Evolutionary conservation across 2,329 filamentous ascomycete species (phyloP).

Genomic region (Plectosphaerella plurivora): DNA sequence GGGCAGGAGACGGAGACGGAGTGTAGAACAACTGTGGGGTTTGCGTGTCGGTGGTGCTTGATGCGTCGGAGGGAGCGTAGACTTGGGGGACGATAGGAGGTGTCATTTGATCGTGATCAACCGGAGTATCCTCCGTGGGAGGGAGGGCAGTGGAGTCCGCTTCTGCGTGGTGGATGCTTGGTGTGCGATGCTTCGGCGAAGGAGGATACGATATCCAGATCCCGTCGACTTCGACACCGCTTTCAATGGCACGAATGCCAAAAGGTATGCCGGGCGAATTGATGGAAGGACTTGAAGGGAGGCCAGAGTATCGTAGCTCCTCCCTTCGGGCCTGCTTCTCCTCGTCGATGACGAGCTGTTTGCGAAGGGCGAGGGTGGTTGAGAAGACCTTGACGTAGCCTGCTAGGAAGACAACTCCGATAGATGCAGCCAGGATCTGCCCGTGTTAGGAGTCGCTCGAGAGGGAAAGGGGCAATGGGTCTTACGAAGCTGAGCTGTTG

Average conservation of each 20-base stretch:
- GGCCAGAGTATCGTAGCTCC: slow-evolving; percentile 52
- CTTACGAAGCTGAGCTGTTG: slow-evolving; percentile 87
- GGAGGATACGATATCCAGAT: slow-evolving; percentile 65
- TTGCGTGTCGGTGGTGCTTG: too few species aligned
- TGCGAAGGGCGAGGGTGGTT: slow-evolving; percentile 50
- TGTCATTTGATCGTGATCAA: too few species aligned
- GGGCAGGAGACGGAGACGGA: too few species aligned
- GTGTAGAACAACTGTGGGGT: too few species aligned
- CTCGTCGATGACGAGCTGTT: slow-evolving; percentile 61
- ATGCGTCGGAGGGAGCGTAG: too few species aligned
- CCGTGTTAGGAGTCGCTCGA: background rate
- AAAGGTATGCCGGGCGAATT: slow-evolving; percentile 58
- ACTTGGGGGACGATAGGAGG: too few species aligned
- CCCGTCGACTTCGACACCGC: slow-evolving; percentile 77
- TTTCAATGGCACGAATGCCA: slow-evolving; percentile 79
- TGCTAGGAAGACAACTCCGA: slow-evolving; percentile 63
- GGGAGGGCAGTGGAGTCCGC: too few species aligned
- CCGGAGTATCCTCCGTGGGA: too few species aligned
- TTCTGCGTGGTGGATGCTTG: too few species aligned
- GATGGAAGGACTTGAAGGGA: slow-evolving; percentile 26
- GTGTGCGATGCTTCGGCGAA: background rate
- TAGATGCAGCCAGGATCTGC: slow-evolving; percentile 68
- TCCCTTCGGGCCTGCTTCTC: slow-evolving; percentile 53
- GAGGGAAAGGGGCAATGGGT: slow-evolving; percentile 12
- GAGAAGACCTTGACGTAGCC: slow-evolving; percentile 66